Evolutionary conservation across 129 eudicot genomes (phyloP), one percentile per base, ranked within the genome.

Genomic region (Rutidosis leptorrhynchoides): DNA sequence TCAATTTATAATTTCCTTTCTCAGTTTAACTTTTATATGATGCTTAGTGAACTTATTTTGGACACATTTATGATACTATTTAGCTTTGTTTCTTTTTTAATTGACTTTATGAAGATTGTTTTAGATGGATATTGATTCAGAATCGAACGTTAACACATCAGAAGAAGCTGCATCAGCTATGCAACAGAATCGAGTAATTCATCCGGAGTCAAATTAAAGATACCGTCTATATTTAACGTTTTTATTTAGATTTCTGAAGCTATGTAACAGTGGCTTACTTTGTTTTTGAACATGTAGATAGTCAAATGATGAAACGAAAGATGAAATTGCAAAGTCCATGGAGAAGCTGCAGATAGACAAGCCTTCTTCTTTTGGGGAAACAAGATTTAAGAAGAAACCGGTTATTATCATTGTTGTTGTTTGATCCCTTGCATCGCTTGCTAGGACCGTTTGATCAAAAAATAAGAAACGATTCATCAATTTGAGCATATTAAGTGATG

Each of bases 321-420:
- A 78, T 69, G 83, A 72, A 28, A 84, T 94, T 17, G 71, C 87
- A 14, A 67, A 77, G 58, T 80, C 97, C n/a, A 82, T 94, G 87
- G 90, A 73, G 75, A 81, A 89, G 55, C 69, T 93, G 62, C 79
- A 82, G 46, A 80, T 93, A 26, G 86, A 77, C 23, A 89, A 82
- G 27, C 59, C 95, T 8, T 12, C 95, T 7, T 19, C 69, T 22
- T 70, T 77, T n/a, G n/a, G n/a, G n/a, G n/a, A n/a, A 8, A 57
- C 70, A 16, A n/a, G 35, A 58, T 94, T 89, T 40, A 94, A 94
- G 86, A 84, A 48, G 59, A 94, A 94, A 56, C 99, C 99, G 0
- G 90, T 94, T 37, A 81, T 94, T 27, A 78, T 94, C 48, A 86
- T 94, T 58, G 90, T 94, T 60, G 95, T 94, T 21, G 99, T n/a